Evolutionary conservation across 306 rosid genomes (phyloP).

Genomic region (Ormosia semicastrata): DNA sequence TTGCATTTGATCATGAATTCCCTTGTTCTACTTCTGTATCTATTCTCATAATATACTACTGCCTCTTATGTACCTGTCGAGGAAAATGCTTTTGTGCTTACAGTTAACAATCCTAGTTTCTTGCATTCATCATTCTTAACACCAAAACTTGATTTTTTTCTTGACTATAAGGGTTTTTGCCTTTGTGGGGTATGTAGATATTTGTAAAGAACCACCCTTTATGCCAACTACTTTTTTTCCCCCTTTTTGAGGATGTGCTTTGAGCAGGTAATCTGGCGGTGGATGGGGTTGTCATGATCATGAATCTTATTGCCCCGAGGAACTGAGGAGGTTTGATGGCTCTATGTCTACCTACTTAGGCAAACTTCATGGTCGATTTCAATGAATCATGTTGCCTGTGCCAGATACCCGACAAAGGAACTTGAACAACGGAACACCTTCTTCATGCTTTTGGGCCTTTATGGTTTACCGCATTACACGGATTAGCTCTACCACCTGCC

Average conservation of each 20-base stretch:
- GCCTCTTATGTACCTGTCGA: neutral
- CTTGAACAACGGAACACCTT: no score
- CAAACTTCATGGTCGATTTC: no score
- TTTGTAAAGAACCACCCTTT: neutral
- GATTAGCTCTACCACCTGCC: no score
- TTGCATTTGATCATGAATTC: neutral
- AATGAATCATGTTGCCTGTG: no score
- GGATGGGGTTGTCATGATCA: no score
- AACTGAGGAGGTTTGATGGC: no score
- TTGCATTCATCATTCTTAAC: neutral
- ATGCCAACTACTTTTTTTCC: neutral
- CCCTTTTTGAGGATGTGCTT: constrained; percentile 1
- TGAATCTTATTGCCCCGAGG: no score
- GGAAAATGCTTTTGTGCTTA: neutral
- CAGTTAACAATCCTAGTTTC: neutral
- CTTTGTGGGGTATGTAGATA: neutral
- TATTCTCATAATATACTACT: no score
- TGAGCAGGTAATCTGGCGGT: constrained; percentile 42
- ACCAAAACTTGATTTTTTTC: neutral
- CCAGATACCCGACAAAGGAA: no score
- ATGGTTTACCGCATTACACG: no score
- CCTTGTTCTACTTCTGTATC: neutral
- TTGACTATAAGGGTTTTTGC: neutral
- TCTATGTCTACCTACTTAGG: no score
- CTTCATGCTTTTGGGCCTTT: no score